Conservation (phyloP, 2,329 filamentous ascomycete species). For the Trichoderma cornu-damae region DNA sequence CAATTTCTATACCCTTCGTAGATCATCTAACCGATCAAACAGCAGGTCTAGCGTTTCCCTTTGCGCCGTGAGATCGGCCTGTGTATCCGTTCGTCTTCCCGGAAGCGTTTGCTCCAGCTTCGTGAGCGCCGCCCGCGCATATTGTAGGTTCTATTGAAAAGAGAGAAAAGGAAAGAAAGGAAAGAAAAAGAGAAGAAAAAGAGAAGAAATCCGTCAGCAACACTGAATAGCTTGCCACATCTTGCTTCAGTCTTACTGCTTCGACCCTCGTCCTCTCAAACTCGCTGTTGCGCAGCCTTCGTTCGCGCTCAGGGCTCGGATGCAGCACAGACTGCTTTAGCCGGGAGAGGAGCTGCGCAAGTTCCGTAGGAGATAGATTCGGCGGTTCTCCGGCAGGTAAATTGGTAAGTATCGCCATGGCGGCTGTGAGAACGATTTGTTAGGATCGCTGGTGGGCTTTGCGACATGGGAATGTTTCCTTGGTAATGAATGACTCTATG, state of each 20-base stretch:
- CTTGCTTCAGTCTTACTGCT: constrained; percentile 38
- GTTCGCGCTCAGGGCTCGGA: constrained; percentile 54
- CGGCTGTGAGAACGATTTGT: neutral
- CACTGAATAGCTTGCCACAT: neutral
- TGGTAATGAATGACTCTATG: no score
- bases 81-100: constrained; percentile 53
- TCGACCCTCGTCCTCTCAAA: constrained; percentile 53
- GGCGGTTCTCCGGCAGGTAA: constrained; percentile 17
- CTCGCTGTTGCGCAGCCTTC: constrained; percentile 53
- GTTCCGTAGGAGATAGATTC: constrained; percentile 40
- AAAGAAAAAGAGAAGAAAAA: no score
- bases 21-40: constrained; percentile 60
- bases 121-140: constrained; percentile 63
- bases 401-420: constrained; percentile 10
- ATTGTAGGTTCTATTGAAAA: constrained; percentile 68
- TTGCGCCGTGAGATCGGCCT: constrained; percentile 59
- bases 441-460: neutral
- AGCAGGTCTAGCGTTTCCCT: constrained; percentile 62
- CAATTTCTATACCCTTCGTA: constrained; percentile 51
- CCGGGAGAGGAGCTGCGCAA: constrained; percentile 60
- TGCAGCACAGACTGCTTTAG: constrained; percentile 62
- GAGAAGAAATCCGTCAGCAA: neutral
- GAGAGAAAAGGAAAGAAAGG: no score
- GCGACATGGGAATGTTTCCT: neutral
- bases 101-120: constrained; percentile 65